Percentiles rank a stretch among this genome's conserved stretches.
Conservation (phyloP, 2,329 filamentous ascomycete species). For the Alternaria gansuensis region DNA sequence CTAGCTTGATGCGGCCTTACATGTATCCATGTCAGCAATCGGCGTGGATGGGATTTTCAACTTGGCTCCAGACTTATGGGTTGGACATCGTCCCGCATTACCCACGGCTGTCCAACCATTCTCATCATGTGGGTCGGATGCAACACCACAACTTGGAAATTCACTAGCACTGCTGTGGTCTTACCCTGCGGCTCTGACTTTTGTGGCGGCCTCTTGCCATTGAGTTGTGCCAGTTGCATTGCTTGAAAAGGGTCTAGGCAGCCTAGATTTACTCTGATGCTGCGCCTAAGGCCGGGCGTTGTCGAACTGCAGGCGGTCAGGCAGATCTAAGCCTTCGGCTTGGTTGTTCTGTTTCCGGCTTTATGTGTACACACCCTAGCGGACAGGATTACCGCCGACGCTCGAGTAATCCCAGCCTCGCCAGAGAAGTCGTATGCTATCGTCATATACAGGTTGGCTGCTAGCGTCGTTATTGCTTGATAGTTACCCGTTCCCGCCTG, state of each 20-base stretch:
- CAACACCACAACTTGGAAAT: slow-evolving; percentile 34
- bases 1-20: slow-evolving; percentile 39
- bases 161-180: slow-evolving; percentile 29
- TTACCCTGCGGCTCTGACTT: slow-evolving; percentile 29
- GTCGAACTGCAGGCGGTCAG: slow-evolving; percentile 19
- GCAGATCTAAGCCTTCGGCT: slow-evolving; percentile 29
- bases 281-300: slow-evolving; percentile 28
- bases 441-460: slow-evolving; percentile 34
- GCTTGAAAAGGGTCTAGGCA: slow-evolving; percentile 33
- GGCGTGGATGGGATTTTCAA: slow-evolving; percentile 28
- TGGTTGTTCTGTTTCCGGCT: slow-evolving; percentile 37
- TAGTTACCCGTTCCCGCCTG: slow-evolving; percentile 39
- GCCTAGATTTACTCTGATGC: slow-evolving; percentile 26
- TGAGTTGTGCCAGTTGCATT: slow-evolving; percentile 28
- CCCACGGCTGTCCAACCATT: slow-evolving; percentile 26
- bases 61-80: slow-evolving; percentile 34
- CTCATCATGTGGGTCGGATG: slow-evolving; percentile 34
- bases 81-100: slow-evolving; percentile 26
- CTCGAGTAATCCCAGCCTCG: slow-evolving; percentile 39
- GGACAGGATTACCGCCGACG: slow-evolving; percentile 37
- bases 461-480: slow-evolving; percentile 35
- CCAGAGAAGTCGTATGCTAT: slow-evolving; percentile 35
- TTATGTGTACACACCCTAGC: slow-evolving; percentile 37
- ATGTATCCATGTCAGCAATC: slow-evolving; percentile 40
- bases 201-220: slow-evolving; percentile 25